Base-by-base conservation (phyloP, 768 basidiomycete genomes). In the Clavulina sp. region DNA sequence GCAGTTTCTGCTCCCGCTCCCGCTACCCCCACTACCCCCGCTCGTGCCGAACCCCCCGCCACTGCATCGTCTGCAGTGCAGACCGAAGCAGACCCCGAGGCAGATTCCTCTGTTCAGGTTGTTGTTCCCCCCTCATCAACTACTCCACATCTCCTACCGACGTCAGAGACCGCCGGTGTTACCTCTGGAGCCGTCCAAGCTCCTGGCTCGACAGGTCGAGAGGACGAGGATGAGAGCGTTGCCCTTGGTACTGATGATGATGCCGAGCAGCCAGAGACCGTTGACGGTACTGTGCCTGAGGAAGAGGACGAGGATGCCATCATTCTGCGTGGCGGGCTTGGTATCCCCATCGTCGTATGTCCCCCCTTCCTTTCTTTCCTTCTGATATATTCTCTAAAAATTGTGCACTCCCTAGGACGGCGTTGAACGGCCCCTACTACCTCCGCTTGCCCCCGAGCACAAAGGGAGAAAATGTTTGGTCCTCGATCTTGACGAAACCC, bases 401-500 rank as follows among this genome's bases (percentile, higher is more conserved):
- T 23, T 29, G 41, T 18, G 38, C n/a, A 4, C 48, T 43, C 32
- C 30, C 28, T 55, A 93, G 87, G 86, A 99, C 60, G 93, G 93
- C 9, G 62, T 73, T 21, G 87, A 88, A 9, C 74, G 76, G 54
- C 93, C 93, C 3, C 69, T 99, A n/a, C 65, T 99, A 4, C 89
- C 88, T 13, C 84, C 86, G 24, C 70, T 96, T 55, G 69, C 77
- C 3, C 76, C 80, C 7, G 78, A 83, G 18, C 84, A 93, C 59
- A 74, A 68, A 30, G 93, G 93, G 29, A 71, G 89, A 52, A 99
- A 99, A 68, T 97, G 95, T 60, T 74, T 97, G 7, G 91, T 97
- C 40, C 75, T 99, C 24, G 95, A 99, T 68, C 73, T 99, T 36
- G 93, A 99, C 59, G 93, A 99, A 67, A 99, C 95, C 2, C 72